These are phyloP conservation scores for Teratosphaeria nubilosa DNA, from an alignment of 2,329 filamentous ascomycete genomes.

Conservation along the genomic window DNA sequence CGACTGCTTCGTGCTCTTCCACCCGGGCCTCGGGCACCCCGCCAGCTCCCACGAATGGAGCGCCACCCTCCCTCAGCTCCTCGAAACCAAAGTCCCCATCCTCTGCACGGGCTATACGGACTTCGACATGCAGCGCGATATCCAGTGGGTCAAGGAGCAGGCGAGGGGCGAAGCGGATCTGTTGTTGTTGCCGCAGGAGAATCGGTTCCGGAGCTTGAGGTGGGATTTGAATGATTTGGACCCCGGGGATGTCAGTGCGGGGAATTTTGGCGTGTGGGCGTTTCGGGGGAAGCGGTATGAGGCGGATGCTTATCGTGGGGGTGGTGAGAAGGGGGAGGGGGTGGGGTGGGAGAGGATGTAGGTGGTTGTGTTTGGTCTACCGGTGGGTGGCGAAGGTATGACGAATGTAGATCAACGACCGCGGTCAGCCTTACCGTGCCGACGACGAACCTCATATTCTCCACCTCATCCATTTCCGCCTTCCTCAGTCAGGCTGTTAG, in stretches of 20 bases:
- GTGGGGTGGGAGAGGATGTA: neutral
- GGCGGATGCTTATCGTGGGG: slow-evolving; percentile 32
- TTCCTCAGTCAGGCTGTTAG: too few relatives aligned
- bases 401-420: too few relatives aligned
- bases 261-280: slow-evolving; percentile 95
- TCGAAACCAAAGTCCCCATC: slow-evolving; percentile 93
- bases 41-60: slow-evolving; percentile 90
- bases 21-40: slow-evolving; percentile 90
- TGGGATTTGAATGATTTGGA: slow-evolving; percentile 97
- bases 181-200: slow-evolving; percentile 84
- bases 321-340: neutral
- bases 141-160: slow-evolving; percentile 78
- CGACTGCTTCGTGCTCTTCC: slow-evolving; percentile 94
- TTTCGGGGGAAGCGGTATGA: slow-evolving; percentile 96
- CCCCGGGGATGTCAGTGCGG: slow-evolving; percentile 84
- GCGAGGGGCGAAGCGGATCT: slow-evolving; percentile 86
- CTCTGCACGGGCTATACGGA: slow-evolving; percentile 94
- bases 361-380: neutral
- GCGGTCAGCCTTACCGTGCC: too few relatives aligned
- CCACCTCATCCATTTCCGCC: too few relatives aligned
- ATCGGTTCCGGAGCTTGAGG: slow-evolving; percentile 80
- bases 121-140: slow-evolving; percentile 86
- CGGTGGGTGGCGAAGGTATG: too few relatives aligned
- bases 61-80: slow-evolving; percentile 74
- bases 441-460: too few relatives aligned